Evolutionary conservation across 352 stramenopile species (phyloP).

Genomic region (Phytopythium vexans): DNA sequence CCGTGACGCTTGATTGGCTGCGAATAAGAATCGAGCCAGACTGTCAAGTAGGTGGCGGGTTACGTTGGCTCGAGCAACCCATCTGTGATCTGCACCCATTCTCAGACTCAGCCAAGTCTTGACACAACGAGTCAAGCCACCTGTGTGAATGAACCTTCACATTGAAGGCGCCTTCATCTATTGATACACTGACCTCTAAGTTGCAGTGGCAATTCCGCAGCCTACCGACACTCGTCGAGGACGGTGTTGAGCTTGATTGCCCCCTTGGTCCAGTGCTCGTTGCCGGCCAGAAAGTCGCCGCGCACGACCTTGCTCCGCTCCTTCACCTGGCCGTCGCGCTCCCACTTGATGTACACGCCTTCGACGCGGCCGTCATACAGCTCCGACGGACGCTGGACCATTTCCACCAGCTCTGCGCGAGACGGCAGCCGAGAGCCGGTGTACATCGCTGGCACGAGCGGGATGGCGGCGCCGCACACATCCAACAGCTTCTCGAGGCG

Average conservation of each 20-base stretch:
- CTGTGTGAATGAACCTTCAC: no score
- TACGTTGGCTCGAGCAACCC: no score
- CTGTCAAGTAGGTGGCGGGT: no score
- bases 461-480: constrained; percentile 21
- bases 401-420: constrained; percentile 14
- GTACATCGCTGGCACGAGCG: constrained; percentile 32
- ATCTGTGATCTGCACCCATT: no score
- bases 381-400: constrained; percentile 33
- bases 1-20: no score
- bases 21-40: no score
- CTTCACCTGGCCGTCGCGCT: constrained; percentile 30
- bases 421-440: not conserved
- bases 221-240: constrained; percentile 2
- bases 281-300: constrained; percentile 57
- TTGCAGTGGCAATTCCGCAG: no score
- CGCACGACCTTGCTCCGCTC: constrained; percentile 64
- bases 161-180: no score
- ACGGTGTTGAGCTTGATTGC: constrained; percentile 40
- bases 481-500: constrained; percentile 29
- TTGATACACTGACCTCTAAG: no score
- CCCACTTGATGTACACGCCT: constrained; percentile 61
- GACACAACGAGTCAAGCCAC: no score
- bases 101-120: no score
- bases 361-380: constrained; percentile 49
- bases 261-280: constrained; percentile 57